A percentile compares a stretch with the other conserved stretches of the same genome.
Evolutionary conservation across 192 early-diverging fungal genomes (phyloP).

Genomic region (Lobosporangium transversale): DNA sequence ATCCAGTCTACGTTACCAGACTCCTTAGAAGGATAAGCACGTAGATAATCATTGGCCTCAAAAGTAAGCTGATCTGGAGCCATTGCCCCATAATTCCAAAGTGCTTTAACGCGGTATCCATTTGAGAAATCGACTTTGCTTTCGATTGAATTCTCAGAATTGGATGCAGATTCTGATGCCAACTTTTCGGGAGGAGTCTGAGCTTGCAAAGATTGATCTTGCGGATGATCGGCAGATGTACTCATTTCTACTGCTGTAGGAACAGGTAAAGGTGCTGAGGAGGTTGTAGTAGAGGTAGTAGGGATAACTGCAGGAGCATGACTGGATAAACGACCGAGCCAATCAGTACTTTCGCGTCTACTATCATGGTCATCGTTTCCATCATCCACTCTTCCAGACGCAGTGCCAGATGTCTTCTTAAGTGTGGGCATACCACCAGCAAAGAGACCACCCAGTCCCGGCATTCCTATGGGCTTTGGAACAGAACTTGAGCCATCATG

Average conservation of each 20-base stretch:
- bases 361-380: conserved; percentile 25
- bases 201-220: not conserved
- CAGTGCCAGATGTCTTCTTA: conserved; percentile 50
- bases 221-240: not conserved
- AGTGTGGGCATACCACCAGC: conserved; percentile 78
- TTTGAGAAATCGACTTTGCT: conserved; percentile 43
- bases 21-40: conserved; percentile 46
- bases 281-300: not conserved
- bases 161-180: not conserved
- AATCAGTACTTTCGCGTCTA: conserved; percentile 60
- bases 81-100: conserved; percentile 56
- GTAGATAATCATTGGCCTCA: conserved; percentile 50
- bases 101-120: conserved; percentile 40
- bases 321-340: conserved; percentile 58
- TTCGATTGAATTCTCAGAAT: conserved; percentile 18
- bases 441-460: conserved; percentile 67
- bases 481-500: conserved; percentile 37
- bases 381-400: conserved; percentile 26
- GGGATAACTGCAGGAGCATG: conserved; percentile 28
- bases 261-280: not conserved
- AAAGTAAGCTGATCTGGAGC: conserved; percentile 56
- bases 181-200: too few species aligned
- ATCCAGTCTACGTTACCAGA: conserved; percentile 59
- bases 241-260: not conserved
- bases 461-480: conserved; percentile 37